phyloP scores from a whole-genome alignment of 805 yeast genomes.

The Gaillardinia entomophila region DNA sequence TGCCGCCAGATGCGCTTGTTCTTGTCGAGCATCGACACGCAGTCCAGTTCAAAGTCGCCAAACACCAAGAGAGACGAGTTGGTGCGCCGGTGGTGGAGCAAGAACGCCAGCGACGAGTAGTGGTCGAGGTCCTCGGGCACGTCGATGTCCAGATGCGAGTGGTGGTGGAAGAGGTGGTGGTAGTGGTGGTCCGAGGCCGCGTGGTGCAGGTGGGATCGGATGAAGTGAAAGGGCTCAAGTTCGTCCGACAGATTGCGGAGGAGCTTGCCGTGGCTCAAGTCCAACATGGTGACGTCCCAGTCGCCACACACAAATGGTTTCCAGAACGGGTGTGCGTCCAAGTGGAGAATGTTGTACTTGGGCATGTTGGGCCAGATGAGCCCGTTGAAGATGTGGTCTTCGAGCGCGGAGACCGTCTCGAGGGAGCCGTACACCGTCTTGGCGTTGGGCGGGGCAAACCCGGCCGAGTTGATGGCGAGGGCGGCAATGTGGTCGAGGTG shows the following conservation, averaged over 20 bases:
- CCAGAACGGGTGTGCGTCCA: conserved; percentile 11
- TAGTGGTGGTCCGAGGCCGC: background rate
- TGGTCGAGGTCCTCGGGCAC: conserved; percentile 1
- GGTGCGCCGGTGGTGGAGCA: conserved; percentile 36
- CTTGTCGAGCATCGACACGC: conserved; percentile 30
- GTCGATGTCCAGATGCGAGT: too few species aligned
- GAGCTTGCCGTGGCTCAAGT: conserved; percentile 28
- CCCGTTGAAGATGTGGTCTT: conserved; percentile 62
- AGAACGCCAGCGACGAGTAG: conserved; percentile 55
- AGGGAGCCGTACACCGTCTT: conserved; percentile 50
- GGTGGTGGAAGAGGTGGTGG: background rate
- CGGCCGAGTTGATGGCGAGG: conserved; percentile 66
- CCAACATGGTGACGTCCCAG: conserved; percentile 24
- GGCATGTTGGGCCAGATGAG: conserved; percentile 74
- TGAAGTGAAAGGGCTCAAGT: background rate
- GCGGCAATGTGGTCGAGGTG: conserved; percentile 79
- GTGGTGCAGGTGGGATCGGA: background rate
- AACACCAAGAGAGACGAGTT: conserved; percentile 49
- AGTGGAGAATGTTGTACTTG: conserved; percentile 17
- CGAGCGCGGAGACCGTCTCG: conserved; percentile 47
- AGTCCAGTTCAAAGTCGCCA: conserved; percentile 82
- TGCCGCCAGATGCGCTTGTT: conserved; percentile 50
- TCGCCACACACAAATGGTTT: conserved; percentile 10
- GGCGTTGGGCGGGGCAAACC: conserved; percentile 18
- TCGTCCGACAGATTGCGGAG: background rate